Evolutionary conservation across 345 rosid species (phyloP).

Genomic region (Moringa oleifera): DNA sequence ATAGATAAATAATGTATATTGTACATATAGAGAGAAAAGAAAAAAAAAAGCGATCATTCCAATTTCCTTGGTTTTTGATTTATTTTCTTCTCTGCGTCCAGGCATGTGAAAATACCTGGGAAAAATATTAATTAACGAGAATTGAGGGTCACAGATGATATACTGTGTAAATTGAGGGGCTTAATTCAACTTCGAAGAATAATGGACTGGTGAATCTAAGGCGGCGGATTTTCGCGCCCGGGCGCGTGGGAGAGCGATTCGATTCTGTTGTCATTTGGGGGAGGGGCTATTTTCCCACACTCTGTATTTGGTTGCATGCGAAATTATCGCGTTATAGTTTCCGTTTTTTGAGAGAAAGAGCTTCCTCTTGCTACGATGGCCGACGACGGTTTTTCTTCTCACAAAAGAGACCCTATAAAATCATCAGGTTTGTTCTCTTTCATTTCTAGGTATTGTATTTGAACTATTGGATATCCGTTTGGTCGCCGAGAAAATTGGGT

Average conservation of each 20-base stretch:
- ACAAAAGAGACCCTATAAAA: conserved; percentile 67
- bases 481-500: conserved; percentile 14
- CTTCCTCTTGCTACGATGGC: conserved; percentile 42
- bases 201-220: not conserved
- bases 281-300: not conserved
- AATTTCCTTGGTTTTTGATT: too few relatives aligned
- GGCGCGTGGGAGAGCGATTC: conserved; percentile 8
- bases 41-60: too few relatives aligned
- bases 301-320: not conserved
- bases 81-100: too few relatives aligned
- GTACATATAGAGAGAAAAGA: too few relatives aligned
- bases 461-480: conserved; percentile 16
- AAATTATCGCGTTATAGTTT: conserved; percentile 1
- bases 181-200: too few relatives aligned
- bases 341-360: not conserved
- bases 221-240: conserved; percentile 29
- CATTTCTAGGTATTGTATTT: conserved; percentile 14
- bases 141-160: not conserved
- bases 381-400: conserved; percentile 49
- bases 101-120: too few relatives aligned
- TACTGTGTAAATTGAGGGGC: not conserved
- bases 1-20: too few relatives aligned
- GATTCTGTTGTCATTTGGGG: conserved; percentile 12
- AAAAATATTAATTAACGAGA: not conserved
- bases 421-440: conserved; percentile 45